These are phyloP conservation scores for Alternaria solani DNA, from an alignment of 2,329 filamentous ascomycete genomes.

Conservation along the genomic window DNA sequence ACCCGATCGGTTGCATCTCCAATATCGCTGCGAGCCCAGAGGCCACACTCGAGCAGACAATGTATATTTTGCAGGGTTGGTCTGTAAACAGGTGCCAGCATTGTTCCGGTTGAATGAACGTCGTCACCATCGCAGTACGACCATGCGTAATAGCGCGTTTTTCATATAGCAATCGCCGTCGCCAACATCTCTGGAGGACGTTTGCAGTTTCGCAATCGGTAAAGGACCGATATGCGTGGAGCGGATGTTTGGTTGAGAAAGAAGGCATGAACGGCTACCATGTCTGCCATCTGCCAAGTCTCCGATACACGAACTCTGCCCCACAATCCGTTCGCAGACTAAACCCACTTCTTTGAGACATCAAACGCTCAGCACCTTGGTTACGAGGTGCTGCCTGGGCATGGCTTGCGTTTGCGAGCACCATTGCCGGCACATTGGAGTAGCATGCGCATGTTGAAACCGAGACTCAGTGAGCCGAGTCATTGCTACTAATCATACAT, in stretches of 20 bases:
- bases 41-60: neutral
- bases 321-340: neutral
- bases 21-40: conserved; percentile 6
- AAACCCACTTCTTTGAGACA: neutral
- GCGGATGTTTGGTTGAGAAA: neutral
- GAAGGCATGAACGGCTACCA: conserved; percentile 3
- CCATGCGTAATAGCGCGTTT: conserved; percentile 1
- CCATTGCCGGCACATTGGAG: neutral
- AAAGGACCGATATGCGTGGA: conserved; percentile 6
- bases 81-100: neutral
- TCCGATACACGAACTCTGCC: conserved; percentile 2
- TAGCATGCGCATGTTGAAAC: neutral
- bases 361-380: conserved; percentile 1
- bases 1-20: conserved; percentile 21
- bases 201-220: neutral
- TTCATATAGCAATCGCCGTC: conserved; percentile 4
- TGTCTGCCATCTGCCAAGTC: conserved; percentile 8
- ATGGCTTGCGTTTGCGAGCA: neutral
- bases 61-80: neutral
- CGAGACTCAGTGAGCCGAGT: neutral
- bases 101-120: conserved; percentile 1
- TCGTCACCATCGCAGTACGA: conserved; percentile 1
- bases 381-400: neutral
- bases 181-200: neutral
- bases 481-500: conserved; percentile 27